phyloP scores from a whole-genome alignment of 176 grass and related monocot genomes.

The Alloteropsis semialata region DNA sequence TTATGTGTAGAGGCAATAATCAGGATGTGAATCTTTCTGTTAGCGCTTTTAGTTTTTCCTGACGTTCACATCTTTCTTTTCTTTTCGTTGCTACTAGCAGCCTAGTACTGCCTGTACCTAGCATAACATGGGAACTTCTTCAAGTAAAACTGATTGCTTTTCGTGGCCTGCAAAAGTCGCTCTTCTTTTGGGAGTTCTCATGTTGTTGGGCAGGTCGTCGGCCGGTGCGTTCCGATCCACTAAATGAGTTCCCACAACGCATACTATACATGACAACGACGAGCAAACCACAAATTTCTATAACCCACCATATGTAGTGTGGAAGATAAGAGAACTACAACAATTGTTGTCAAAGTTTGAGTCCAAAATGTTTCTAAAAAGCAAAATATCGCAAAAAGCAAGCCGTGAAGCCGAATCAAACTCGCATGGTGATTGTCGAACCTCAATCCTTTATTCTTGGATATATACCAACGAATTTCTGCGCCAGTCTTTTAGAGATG shows the following conservation, averaged over 20 bases:
- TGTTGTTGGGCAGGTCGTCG: slow-evolving; percentile 17
- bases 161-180: slow-evolving; percentile 19
- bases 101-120: not conserved
- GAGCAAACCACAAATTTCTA: not conserved
- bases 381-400: not conserved
- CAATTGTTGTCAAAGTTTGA: not conserved
- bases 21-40: not conserved
- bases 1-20: not conserved
- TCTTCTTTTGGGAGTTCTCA: slow-evolving; percentile 10
- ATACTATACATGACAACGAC: not conserved
- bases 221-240: not conserved
- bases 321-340: not conserved
- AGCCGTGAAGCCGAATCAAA: not conserved
- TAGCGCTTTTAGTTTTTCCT: not conserved
- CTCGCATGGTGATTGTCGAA: too few species aligned
- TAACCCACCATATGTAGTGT: not conserved
- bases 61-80: not conserved
- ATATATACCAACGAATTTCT: not conserved
- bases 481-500: not conserved
- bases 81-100: not conserved
- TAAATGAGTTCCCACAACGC: not conserved
- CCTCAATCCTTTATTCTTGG: not conserved
- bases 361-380: not conserved
- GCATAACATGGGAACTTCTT: not conserved
- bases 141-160: not conserved